Evolutionary conservation across 2,329 filamentous ascomycete species (phyloP), one percentile per base, ranked within the genome.

Genomic region (Stagonosporopsis cucurbitacearum): DNA sequence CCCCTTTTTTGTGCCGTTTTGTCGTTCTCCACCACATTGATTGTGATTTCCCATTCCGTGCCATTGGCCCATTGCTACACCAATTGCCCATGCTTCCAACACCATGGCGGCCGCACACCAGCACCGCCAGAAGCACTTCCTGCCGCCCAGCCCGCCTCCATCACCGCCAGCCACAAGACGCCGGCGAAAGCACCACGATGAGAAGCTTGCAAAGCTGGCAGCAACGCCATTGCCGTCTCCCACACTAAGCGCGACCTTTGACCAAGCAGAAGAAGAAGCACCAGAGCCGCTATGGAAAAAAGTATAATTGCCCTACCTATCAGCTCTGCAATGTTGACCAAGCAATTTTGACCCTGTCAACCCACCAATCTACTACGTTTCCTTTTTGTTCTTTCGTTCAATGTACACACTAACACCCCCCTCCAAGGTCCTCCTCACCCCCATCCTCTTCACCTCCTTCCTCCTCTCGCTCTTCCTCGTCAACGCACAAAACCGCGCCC

Each of bases 391-490:
- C 15, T 11, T 5, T 3, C 17, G 7, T 17, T 20, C 8, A 9
- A 37, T 2, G n/a, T n/a, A 17, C 15, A 40, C 7, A 12, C 23
- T 42, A 26, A 42, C 40, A 42, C 20, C 37, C 6, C 6, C 9
- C 7, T 12, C 15, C 26, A 47, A 76, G 76, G 65, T 79, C 56
- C 58, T 90, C 63, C 79, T 88, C 75, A 88, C 86, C 0, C 87
- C 88, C 7, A 63, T 90, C 58, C 80, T 86, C 60, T 84, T 89
- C 70, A 77, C 85, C 46, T 83, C 85, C 20, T 89, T 90, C 74
- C 71, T 91, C 37, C 41, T 89, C 60, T 89, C 87, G 2, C 82
- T 90, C 41, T 80, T 82, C 68, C 73, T 88, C 47, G 81, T 90
- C 39, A 87, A 90, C 75, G 76, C 81, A 46, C 80, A 80, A 54